A percentile compares a stretch with the other conserved stretches of the same genome.
phyloP scores from a whole-genome alignment of 768 basidiomycete species.

The Kwoniella dejecticola region DNA sequence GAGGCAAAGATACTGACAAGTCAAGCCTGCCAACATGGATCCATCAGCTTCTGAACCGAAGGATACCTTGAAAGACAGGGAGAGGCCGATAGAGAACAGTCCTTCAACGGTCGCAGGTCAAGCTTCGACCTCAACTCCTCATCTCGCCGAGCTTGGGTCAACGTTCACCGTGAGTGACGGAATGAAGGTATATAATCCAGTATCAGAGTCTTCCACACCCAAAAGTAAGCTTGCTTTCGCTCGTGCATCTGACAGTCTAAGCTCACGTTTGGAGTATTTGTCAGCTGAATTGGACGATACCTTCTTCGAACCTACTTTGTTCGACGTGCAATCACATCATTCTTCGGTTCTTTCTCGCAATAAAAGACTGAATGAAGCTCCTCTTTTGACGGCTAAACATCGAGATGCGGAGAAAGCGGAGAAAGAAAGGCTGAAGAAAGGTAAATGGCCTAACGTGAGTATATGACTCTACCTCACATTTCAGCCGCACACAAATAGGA shows the following conservation, averaged over 20 bases:
- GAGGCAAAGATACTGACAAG: no score
- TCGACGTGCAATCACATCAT: constrained; percentile 48
- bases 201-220: background rate
- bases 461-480: background rate
- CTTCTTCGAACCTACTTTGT: constrained; percentile 49
- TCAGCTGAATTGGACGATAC: constrained; percentile 41
- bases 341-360: constrained; percentile 41
- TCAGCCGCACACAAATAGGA: background rate
- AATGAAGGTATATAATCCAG: constrained; percentile 25
- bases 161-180: background rate
- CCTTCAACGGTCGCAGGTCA: background rate
- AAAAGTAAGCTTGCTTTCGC: background rate
- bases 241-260: background rate
- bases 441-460: constrained; percentile 51
- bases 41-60: no score
- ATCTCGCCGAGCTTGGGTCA: background rate
- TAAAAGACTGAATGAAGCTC: constrained; percentile 49
- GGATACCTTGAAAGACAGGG: background rate
- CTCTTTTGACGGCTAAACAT: constrained; percentile 43
- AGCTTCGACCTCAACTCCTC: background rate
- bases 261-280: background rate
- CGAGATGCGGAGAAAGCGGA: constrained; percentile 46
- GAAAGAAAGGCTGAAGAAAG: constrained; percentile 43
- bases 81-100: background rate
- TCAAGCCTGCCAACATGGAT: no score